Base-by-base conservation (phyloP, 768 basidiomycete genomes). In the Bullera alba region DNA sequence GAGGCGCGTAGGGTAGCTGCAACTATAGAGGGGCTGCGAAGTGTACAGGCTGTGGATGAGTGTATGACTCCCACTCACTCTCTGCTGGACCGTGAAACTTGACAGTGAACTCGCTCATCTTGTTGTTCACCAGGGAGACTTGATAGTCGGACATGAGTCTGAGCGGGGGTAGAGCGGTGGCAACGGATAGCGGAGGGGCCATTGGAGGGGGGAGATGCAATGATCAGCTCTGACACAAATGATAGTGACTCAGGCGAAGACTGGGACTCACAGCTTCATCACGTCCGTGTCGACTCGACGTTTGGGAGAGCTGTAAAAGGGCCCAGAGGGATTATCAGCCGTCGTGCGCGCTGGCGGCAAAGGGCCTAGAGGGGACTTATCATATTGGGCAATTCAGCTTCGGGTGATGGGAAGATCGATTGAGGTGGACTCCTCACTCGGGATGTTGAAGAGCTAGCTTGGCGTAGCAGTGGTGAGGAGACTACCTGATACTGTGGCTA, bases 81-180 rank as follows among this genome's bases (percentile, higher is more conserved):
- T 99, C 93, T 55, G 78, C 74, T 10, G 93, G 93, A 17, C 93
- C 93, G 60, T 86, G 80, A 77, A 99, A 99, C 54, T 85, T 84
- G 61, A 99, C 91, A 65, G 88, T 90, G 78, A 99, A 96, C 76
- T 99, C 95, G 70, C 92, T 87, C 88, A 97, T 95, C 77, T 80
- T 96, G 73, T 95, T 93, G 70, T 97, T 96, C 49, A 96, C 88
- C 65, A 99, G 83, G 34, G 82, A 88, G 53, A 99, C 95, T 72
- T 99, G 88, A 74, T 90, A 95, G 76, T 99, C 95, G 15, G 90
- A 93, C 90, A 96, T 96, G 65, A 96, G 75, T 76, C 93, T 96
- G 72, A 2, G 55, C 12, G 5, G 8, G 22, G 29, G 29, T 19
- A 15, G 16, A 21, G 23, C 14, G 6, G 23, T n/a, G 5, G 14